Evolutionary conservation across 1,139 yeast genomes (phyloP).

Genomic region (Trichomonascaceae sp.): DNA sequence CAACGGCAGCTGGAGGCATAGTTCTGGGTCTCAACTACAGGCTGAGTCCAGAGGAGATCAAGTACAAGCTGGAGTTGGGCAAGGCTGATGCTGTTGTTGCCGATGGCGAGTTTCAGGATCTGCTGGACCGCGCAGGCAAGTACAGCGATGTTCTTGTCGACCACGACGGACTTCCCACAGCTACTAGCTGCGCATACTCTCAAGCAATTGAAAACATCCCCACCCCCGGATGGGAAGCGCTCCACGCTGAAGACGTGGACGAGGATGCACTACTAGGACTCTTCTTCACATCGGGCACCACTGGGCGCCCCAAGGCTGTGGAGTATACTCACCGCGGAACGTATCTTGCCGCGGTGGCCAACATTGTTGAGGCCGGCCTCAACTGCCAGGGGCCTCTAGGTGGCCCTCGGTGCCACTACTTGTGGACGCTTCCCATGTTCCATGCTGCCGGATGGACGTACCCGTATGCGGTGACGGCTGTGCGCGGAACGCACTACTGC

Average conservation of each 20-base stretch:
- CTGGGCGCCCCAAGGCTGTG: constrained; percentile 70
- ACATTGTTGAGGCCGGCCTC: constrained; percentile 23
- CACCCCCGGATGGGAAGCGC: constrained; percentile 14
- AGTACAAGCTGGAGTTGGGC: constrained; percentile 22
- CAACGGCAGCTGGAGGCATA: constrained; percentile 24
- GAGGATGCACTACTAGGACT: constrained; percentile 22
- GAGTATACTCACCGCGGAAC: constrained; percentile 40
- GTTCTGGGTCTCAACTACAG: constrained; percentile 27
- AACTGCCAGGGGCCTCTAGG: constrained; percentile 22
- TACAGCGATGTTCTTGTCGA: constrained; percentile 18
- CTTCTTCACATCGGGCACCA: constrained; percentile 60
- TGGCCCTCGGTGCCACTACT: constrained; percentile 21
- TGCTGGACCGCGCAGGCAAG: constrained; percentile 13
- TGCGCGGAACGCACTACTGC: constrained; percentile 27
- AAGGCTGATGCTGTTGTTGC: constrained; percentile 24
- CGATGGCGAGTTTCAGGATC: constrained; percentile 21
- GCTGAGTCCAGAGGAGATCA: constrained; percentile 22
- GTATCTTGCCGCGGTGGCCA: constrained; percentile 24
- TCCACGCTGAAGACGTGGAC: constrained; percentile 19
- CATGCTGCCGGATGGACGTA: constrained; percentile 31
- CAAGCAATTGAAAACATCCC: constrained; percentile 13
- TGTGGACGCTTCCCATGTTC: constrained; percentile 30
- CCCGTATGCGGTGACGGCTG: constrained; percentile 29
- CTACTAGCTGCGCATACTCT: constrained; percentile 15
- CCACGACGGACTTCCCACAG: constrained; percentile 16